A percentile compares a stretch with the other conserved stretches of the same genome.
These are phyloP conservation scores for Pseudogymnoascus destructans DNA, from an alignment of 2,329 filamentous ascomycete genomes.

Conservation along the genomic window DNA sequence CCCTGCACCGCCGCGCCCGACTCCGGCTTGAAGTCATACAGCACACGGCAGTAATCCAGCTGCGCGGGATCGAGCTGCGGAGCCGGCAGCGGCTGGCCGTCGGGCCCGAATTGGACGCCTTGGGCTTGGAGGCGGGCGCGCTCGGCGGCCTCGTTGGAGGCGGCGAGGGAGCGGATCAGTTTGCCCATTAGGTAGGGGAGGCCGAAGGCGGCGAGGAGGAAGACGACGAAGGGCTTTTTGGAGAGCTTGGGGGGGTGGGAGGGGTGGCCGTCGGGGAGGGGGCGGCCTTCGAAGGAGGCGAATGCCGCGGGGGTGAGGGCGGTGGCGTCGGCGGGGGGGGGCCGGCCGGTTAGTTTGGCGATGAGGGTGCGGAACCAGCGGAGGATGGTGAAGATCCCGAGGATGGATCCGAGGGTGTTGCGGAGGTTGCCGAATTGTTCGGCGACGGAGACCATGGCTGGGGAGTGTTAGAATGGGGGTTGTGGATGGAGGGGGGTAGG, in stretches of 20 bases:
- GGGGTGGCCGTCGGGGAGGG: slow-evolving; percentile 39
- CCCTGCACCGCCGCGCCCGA: slow-evolving; percentile 48
- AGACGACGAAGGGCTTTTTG: slow-evolving; percentile 92
- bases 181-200: slow-evolving; percentile 96
- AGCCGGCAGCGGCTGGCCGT: slow-evolving; percentile 31
- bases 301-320: slow-evolving; percentile 85
- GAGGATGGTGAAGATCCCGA: slow-evolving; percentile 92
- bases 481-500: slow-evolving; percentile 11
- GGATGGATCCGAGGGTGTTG: slow-evolving; percentile 81
- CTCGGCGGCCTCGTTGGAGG: slow-evolving; percentile 74
- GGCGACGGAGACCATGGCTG: slow-evolving; percentile 95
- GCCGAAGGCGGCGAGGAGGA: slow-evolving; percentile 85
- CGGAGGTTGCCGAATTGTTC: slow-evolving; percentile 92
- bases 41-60: slow-evolving; percentile 87
- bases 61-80: slow-evolving; percentile 69
- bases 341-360: slow-evolving; percentile 84
- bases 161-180: slow-evolving; percentile 73
- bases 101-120: slow-evolving; percentile 38
- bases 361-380: slow-evolving; percentile 87
- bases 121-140: slow-evolving; percentile 42
- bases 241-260: slow-evolving; percentile 58
- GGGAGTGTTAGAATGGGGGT: slow-evolving; percentile 18
- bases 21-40: slow-evolving; percentile 89
- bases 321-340: slow-evolving; percentile 73
- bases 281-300: slow-evolving; percentile 69